A percentile compares a stretch with the other conserved stretches of the same genome.
phyloP scores from a whole-genome alignment of 345 rosid species.

The Combretum micranthum region DNA sequence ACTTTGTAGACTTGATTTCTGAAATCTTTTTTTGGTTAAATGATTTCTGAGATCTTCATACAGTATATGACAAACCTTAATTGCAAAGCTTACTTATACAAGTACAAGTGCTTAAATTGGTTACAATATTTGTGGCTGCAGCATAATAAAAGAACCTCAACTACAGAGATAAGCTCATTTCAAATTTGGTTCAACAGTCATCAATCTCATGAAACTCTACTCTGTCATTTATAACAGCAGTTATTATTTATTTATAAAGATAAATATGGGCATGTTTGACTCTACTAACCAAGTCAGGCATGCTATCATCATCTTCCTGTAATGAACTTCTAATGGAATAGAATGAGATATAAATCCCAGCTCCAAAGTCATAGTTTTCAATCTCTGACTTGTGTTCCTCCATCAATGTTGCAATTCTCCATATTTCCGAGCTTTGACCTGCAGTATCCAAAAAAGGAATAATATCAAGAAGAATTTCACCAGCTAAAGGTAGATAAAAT shows the following conservation, averaged over 20 bases:
- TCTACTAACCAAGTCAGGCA: conserved; percentile 49
- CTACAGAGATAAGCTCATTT: too few species aligned
- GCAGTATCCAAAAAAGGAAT: conserved; percentile 21
- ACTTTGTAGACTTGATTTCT: too few species aligned
- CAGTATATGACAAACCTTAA: too few species aligned
- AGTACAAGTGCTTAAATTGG: too few species aligned
- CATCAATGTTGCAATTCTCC: conserved; percentile 75
- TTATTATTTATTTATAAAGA: not conserved
- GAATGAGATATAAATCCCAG: conserved; percentile 73
- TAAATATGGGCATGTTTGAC: not conserved
- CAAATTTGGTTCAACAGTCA: too few species aligned
- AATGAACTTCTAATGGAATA: conserved; percentile 60
- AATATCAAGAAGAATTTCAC: not conserved
- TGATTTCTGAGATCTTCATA: too few species aligned
- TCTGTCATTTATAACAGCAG: too few species aligned
- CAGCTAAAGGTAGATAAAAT: not conserved
- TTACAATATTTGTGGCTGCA: too few species aligned
- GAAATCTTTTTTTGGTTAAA: too few species aligned
- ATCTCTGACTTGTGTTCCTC: conserved; percentile 89
- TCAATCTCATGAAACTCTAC: too few species aligned
- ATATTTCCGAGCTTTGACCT: conserved; percentile 68
- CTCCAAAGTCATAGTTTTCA: conserved; percentile 96
- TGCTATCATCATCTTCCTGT: conserved; percentile 38
- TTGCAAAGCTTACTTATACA: too few species aligned
- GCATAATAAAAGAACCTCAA: too few species aligned